Conservation (phyloP, 306 rosid genomes). For the Trifolium dubium region DNA sequence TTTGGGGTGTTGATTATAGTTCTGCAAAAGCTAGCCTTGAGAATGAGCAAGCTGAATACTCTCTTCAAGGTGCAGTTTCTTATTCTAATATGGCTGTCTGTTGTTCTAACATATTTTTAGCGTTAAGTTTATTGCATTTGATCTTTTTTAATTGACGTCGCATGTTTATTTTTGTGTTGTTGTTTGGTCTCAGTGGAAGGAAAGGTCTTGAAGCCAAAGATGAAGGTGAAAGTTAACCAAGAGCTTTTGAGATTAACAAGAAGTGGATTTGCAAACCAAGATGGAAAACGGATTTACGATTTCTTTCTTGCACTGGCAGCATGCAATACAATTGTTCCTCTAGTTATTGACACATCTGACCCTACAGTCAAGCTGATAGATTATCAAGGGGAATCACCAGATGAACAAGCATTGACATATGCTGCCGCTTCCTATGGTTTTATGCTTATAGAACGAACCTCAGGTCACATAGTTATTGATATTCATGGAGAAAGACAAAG, state of each 20-base stretch:
- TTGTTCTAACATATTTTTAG: slow-evolving; percentile 12
- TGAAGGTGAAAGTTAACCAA: slow-evolving; percentile 76
- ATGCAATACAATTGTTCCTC: slow-evolving; percentile 97
- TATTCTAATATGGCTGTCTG: slow-evolving; percentile 11
- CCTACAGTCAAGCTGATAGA: slow-evolving; percentile 74
- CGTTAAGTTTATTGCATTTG: slow-evolving; percentile 1
- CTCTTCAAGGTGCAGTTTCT: slow-evolving; percentile 58
- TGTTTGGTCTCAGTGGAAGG: slow-evolving; percentile 65
- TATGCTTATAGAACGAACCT: slow-evolving; percentile 86
- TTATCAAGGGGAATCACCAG: slow-evolving; percentile 99
- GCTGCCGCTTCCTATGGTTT: slow-evolving; percentile 95
- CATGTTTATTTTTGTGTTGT: slow-evolving; percentile 37
- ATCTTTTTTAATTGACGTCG: slow-evolving; percentile 13
- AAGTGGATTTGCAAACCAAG: slow-evolving; percentile 49
- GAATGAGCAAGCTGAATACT: slow-evolving; percentile 55
- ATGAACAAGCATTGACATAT: slow-evolving; percentile 91
- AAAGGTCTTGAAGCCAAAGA: slow-evolving; percentile 67
- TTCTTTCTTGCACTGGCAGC: slow-evolving; percentile 94
- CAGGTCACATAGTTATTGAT: slow-evolving; percentile 88
- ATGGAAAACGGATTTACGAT: slow-evolving; percentile 62
- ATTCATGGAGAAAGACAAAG: slow-evolving; percentile 75
- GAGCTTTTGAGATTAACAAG: slow-evolving; percentile 60
- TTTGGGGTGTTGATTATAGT: slow-evolving; percentile 81
- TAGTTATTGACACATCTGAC: slow-evolving; percentile 67
- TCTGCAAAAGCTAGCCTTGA: slow-evolving; percentile 38